Base-by-base conservation (phyloP, 805 yeast species). In the Starmera pachycereana region DNA sequence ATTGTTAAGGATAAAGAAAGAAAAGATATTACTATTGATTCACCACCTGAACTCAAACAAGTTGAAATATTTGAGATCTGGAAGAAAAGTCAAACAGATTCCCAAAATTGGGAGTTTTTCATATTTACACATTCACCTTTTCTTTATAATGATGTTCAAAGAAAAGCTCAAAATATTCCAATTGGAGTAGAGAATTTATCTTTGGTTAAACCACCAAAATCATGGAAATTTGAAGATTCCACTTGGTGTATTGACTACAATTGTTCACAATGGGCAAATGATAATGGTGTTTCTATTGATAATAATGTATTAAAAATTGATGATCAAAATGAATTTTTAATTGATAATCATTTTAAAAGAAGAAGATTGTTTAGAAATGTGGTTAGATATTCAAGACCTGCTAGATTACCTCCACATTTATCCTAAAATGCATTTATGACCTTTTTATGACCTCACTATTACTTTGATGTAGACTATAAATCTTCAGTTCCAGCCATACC, bases 51-150 rank as follows among this genome's bases (percentile, higher is more conserved):
- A 37, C 56, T 62, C 1, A 64, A 75, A 35, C 56, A 62, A n/a
- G 88, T 85, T 8, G 94, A 88, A 52, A 65, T 89, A 1, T 89
- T 69, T 56, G 95, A 88, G 57, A 67, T 88, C 19, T 83, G 83
- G 54, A 67, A 71, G 35, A 81, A 71, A 48, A 82, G 82, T 32
- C 58, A 76, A 22, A 69, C 81, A 3, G 27, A 25, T 2, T 72
- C 77, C 0, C 63, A 69, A 7, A 68, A 68, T 27, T 88, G 90
- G 84, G 66, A 71, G 32, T 72, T 78, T 27, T 74, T 74, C 53
- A 55, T 71, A 18, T 84, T 69, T 53, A 69, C 90, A 0, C 63
- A 63, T 11, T 62, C 64, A 3, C 56, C 78, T 0, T 89, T 81
- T 57, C 79, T 74, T 42, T 53, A 57, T 14, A 57, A 59, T 19